These are phyloP conservation scores for Rhododendron ferrugineum DNA, from an alignment of 148 eudicot species.

Conservation along the genomic window DNA sequence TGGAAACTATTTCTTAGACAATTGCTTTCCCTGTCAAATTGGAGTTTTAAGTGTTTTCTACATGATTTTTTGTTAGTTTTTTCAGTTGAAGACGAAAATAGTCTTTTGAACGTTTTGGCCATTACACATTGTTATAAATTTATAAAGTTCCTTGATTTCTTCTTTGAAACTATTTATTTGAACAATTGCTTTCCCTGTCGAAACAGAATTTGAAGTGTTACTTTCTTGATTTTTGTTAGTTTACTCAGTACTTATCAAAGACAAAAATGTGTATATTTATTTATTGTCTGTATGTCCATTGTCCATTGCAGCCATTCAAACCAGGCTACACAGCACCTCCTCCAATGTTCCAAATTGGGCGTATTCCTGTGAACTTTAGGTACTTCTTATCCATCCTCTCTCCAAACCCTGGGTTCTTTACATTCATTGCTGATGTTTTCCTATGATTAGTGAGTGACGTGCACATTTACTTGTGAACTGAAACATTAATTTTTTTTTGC, in stretches of 20 bases:
- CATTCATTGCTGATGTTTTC: not conserved
- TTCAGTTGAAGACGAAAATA: no score
- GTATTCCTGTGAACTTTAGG: conserved; percentile 66
- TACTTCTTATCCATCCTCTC: conserved; percentile 15
- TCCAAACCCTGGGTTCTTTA: not conserved
- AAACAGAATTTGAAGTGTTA: not conserved
- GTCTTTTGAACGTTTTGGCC: not conserved
- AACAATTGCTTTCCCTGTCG: not conserved
- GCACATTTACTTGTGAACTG: not conserved
- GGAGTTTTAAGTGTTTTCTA: not conserved
- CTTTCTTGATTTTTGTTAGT: not conserved
- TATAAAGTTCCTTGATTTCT: not conserved
- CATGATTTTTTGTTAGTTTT: not conserved
- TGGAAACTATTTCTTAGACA: not conserved
- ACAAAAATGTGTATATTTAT: not conserved
- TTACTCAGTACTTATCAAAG: not conserved
- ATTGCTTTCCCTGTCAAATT: not conserved
- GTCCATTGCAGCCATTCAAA: conserved; percentile 50
- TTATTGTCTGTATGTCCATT: conserved; percentile 1
- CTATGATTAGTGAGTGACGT: not conserved
- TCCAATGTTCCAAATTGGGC: conserved; percentile 57
- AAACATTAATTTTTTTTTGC: not conserved
- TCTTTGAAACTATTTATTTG: not conserved
- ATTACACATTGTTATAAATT: not conserved
- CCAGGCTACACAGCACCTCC: conserved; percentile 96